A percentile compares a stretch with the other conserved stretches of the same genome.
Evolutionary conservation across 805 yeast genomes (phyloP).

Genomic region (Ogataea siamensis): DNA sequence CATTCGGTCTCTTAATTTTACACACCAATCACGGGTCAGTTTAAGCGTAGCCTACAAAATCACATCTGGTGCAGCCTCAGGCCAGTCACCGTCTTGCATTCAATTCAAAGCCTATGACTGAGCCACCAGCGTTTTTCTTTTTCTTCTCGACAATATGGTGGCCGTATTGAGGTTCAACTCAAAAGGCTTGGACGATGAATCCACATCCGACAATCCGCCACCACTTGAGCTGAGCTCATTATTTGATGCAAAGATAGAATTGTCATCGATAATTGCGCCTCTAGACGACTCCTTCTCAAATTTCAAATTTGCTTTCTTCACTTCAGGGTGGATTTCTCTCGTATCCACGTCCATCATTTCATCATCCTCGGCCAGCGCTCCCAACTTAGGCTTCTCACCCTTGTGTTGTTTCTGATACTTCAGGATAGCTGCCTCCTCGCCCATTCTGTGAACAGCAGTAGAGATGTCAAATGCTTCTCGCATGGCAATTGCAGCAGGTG

Average conservation of each 20-base stretch:
- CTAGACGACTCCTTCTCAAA: conserved; percentile 18
- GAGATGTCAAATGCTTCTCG: conserved; percentile 61
- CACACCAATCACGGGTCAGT: too few relatives aligned
- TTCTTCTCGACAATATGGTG: conserved; percentile 48
- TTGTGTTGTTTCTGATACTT: conserved; percentile 12
- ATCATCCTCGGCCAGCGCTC: conserved; percentile 22
- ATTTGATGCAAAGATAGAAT: conserved; percentile 16
- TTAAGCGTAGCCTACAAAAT: conserved; percentile 9
- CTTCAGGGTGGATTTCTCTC: conserved; percentile 14
- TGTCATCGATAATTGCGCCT: conserved; percentile 20
- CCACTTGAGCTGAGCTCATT: conserved; percentile 8
- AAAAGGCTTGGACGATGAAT: conserved; percentile 29
- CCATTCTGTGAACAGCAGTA: conserved; percentile 58
- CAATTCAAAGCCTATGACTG: too few relatives aligned
- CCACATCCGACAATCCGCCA: conserved; percentile 5
- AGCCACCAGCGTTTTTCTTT: conserved; percentile 23
- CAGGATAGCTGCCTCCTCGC: conserved; percentile 43
- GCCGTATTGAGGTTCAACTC: conserved; percentile 53
- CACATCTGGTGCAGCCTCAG: background rate
- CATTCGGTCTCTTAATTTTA: too few relatives aligned
- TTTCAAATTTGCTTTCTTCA: conserved; percentile 5
- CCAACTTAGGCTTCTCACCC: conserved; percentile 6
- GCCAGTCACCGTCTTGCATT: too few relatives aligned
- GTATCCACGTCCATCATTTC: conserved; percentile 17
- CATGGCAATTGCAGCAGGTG: conserved; percentile 59